A percentile compares a stretch with the other conserved stretches of the same genome.
Evolutionary conservation across 805 yeast genomes (phyloP).

Genomic region (Hermanozyma aechmeae): DNA sequence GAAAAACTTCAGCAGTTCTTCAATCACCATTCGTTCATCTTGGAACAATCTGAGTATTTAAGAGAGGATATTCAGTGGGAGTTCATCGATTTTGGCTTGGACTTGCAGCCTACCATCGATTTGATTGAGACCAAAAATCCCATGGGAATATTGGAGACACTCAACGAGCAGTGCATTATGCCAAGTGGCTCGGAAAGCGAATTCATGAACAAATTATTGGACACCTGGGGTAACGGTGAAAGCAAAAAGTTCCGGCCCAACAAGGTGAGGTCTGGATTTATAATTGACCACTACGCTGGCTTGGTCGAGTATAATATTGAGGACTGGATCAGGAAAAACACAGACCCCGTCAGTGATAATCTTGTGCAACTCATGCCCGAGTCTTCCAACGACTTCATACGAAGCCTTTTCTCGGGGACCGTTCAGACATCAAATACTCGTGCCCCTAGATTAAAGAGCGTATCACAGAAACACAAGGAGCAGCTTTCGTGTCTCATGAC

Average conservation of each 20-base stretch:
- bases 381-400: conserved; percentile 51
- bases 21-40: conserved; percentile 52
- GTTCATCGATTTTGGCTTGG: conserved; percentile 90
- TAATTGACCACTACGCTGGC: conserved; percentile 90
- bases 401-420: conserved; percentile 40
- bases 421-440: conserved; percentile 22
- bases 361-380: conserved; percentile 49
- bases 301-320: conserved; percentile 88
- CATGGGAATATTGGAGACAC: conserved; percentile 74
- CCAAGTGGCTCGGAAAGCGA: conserved; percentile 82
- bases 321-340: conserved; percentile 91
- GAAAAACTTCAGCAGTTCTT: conserved; percentile 54
- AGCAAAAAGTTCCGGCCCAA: conserved; percentile 57
- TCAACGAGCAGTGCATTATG: conserved; percentile 92
- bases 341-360: conserved; percentile 82
- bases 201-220: conserved; percentile 69
- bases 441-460: conserved; percentile 44
- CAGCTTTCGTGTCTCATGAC: conserved; percentile 66
- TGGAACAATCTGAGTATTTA: conserved; percentile 52
- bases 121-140: conserved; percentile 70
- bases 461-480: conserved; percentile 81
- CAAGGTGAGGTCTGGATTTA: conserved; percentile 66
- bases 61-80: conserved; percentile 55
- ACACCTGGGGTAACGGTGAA: conserved; percentile 46
- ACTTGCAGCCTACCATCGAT: conserved; percentile 89